Conservation (phyloP, 208 protist genomes). For the Willaertia magna region DNA sequence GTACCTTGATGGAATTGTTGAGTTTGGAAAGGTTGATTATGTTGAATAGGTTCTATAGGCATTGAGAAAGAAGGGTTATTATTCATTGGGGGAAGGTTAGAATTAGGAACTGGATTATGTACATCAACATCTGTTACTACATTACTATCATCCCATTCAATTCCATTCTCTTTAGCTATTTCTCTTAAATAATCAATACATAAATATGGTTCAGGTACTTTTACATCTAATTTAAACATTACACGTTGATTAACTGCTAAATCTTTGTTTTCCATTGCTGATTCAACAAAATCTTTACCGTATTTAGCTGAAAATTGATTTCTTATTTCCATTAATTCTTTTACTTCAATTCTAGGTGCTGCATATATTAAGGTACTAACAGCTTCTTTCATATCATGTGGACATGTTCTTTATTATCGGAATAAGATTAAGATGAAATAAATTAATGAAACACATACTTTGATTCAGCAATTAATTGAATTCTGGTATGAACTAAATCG, state of each 20-base stretch:
- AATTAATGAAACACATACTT: not conserved
- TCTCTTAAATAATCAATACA: slow-evolving; percentile 2
- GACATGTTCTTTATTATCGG: not conserved
- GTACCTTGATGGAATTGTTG: not conserved
- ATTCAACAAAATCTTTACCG: not conserved
- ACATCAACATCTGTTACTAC: not conserved
- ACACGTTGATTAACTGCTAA: not conserved
- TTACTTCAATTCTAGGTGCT: not conserved
- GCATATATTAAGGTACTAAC: not conserved
- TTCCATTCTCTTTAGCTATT: not conserved
- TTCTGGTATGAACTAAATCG: not conserved
- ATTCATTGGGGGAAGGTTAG: too few species aligned
- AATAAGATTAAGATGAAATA: not conserved
- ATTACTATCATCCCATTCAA: not conserved
- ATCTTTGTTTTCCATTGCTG: not conserved
- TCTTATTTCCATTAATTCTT: not conserved
- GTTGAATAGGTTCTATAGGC: not conserved
- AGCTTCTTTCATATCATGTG: slow-evolving; percentile 4
- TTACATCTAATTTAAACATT: not conserved
- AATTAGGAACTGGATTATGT: not conserved
- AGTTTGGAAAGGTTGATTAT: not conserved
- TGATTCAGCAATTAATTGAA: not conserved
- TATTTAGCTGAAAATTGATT: not conserved
- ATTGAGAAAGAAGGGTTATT: not conserved
- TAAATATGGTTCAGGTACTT: slow-evolving; percentile 8